Conservation (phyloP, 2,329 filamentous ascomycete species). For the Alternaria ventricosa region DNA sequence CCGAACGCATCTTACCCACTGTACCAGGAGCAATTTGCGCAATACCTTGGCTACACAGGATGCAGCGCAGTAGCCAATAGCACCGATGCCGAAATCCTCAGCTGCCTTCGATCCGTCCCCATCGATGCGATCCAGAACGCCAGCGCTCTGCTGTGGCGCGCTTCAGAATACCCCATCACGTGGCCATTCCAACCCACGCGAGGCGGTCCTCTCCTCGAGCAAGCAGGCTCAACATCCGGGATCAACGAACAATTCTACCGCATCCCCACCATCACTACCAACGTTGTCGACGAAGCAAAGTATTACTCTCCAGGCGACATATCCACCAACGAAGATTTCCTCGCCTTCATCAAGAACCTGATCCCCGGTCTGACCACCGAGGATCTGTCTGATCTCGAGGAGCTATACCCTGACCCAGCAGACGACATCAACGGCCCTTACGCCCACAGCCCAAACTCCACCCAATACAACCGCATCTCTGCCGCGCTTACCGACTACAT, state of each 20-base stretch:
- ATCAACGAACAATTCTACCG: conserved; percentile 31
- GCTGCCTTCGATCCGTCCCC: conserved; percentile 49
- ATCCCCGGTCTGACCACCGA: conserved; percentile 23
- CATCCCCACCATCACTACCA: conserved; percentile 35
- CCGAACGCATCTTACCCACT: conserved; percentile 36
- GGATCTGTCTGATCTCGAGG: conserved; percentile 28
- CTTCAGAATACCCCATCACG: conserved; percentile 47
- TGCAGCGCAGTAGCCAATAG: conserved; percentile 25
- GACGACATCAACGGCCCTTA: conserved; percentile 38
- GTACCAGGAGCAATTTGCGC: conserved; percentile 33
- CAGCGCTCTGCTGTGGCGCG: conserved; percentile 41
- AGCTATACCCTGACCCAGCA: conserved; percentile 33
- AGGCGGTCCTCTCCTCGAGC: conserved; percentile 53
- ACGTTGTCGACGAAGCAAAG: conserved; percentile 45
- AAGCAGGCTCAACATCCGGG: conserved; percentile 48
- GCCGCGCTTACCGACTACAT: conserved; percentile 54
- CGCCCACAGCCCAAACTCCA: conserved; percentile 52
- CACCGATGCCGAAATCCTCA: conserved; percentile 41
- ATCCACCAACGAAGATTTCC: conserved; percentile 41
- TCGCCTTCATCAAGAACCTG: conserved; percentile 35
- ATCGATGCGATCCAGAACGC: conserved; percentile 46
- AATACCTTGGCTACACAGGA: conserved; percentile 25
- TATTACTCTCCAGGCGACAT: conserved; percentile 34
- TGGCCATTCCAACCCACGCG: conserved; percentile 57
- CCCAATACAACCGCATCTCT: conserved; percentile 53